A percentile compares a stretch with the other conserved stretches of the same genome.
These are phyloP conservation scores for Candida sithepensis DNA, from an alignment of 805 yeast species.

Conservation along the genomic window DNA sequence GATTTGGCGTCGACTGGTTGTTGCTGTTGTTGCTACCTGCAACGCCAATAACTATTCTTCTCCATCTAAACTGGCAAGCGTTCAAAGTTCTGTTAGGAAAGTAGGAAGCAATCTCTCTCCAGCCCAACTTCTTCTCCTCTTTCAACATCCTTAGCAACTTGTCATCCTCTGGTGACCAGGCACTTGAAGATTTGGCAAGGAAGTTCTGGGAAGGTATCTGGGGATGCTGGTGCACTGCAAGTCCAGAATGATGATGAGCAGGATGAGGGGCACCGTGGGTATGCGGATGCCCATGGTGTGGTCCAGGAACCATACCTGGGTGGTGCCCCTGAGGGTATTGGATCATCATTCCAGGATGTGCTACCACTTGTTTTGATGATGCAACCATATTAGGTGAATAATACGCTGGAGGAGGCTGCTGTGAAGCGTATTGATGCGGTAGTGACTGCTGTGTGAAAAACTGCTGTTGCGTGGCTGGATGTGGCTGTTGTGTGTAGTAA, in stretches of 20 bases:
- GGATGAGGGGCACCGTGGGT: background rate
- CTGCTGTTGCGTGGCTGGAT: conserved; percentile 1
- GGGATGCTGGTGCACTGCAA: background rate
- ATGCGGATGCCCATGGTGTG: background rate
- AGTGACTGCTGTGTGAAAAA: background rate
- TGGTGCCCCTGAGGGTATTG: background rate
- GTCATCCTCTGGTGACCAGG: conserved; percentile 83
- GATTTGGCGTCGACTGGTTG: background rate
- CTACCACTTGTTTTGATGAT: background rate
- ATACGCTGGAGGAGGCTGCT: conserved; percentile 1
- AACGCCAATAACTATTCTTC: conserved; percentile 50
- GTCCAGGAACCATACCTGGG: background rate
- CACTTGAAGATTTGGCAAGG: conserved; percentile 29
- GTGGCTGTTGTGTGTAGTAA: conserved; percentile 1
- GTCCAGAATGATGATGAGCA: background rate
- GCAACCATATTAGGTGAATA: background rate
- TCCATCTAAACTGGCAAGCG: conserved; percentile 89
- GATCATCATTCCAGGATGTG: background rate
- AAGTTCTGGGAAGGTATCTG: conserved; percentile 1
- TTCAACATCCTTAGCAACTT: conserved; percentile 67
- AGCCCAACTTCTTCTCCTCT: conserved; percentile 79
- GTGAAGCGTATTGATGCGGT: background rate
- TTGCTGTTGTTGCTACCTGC: conserved; percentile 8
- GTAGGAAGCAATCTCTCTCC: conserved; percentile 83
- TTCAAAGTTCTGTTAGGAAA: conserved; percentile 81